Evolutionary conservation across 441 rosid genomes (phyloP), one percentile per base, ranked within the genome.

Genomic region (Sinapis alba): DNA sequence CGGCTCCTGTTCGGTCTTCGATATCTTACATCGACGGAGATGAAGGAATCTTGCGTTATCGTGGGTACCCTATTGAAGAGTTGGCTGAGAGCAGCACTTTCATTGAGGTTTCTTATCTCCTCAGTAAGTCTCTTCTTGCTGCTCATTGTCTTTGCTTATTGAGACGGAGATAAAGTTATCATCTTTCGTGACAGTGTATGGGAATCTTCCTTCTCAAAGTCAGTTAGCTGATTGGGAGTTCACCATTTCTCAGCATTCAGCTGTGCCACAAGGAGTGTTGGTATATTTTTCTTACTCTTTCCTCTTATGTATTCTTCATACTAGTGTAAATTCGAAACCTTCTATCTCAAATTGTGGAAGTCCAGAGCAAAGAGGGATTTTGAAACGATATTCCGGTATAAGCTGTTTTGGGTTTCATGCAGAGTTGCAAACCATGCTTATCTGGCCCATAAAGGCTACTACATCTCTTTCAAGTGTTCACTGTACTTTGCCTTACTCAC

Each of bases 21-120:
- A 89, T 96, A 72, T 91, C 90, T 59, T 96, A 90, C 73, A 93
- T 87, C 13, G 97, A 93, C 63, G 99, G 98, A 4, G 98, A 96
- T 79, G 97, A 90, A 83, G 97, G 97, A 15, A 62, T 76, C 27
- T 3, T 76, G 2, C 59, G 70, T 3, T 76, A 76, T 62, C 64
- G 79, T 0, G 79, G 79, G 7, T 76, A 69, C 15, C 80, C 76
- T 1, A 71, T 77, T 0, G 72, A 77, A 32, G 80, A 77, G 4
- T 58, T 77, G 57, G 95, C 97, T 34, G 95, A 93, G 77, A 86
- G 83, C 53, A 91, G 98, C 45, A 76, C 96, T 75, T 95, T 89
- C 9, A 20, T 72, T 51, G 80, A 77, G 65, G 77, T 71, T 51
- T 68, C 80, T 10, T 77, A 77, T 60, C 80, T 77, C 59, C 80